Percentiles rank a stretch among this genome's conserved stretches.
phyloP scores from a whole-genome alignment of 2,329 filamentous ascomycete species.

The Plectosphaerella plurivora region DNA sequence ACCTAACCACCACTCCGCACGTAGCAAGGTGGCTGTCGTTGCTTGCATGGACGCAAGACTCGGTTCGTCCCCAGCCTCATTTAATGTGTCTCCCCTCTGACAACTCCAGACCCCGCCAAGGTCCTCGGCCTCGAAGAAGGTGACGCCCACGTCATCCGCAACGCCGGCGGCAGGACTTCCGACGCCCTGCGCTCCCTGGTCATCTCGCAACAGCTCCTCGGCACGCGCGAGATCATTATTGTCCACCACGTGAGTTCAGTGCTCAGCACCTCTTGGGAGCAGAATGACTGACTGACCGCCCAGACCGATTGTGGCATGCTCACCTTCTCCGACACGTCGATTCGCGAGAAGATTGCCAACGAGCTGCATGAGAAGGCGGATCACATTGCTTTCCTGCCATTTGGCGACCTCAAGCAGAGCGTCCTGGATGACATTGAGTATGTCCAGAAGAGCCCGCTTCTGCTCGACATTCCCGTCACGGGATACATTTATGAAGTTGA shows the following conservation, averaged over 20 bases:
- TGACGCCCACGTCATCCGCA: constrained; percentile 63
- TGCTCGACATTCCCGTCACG: constrained; percentile 58
- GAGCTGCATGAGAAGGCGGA: constrained; percentile 52
- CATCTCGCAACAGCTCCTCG: constrained; percentile 63
- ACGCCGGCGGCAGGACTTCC: constrained; percentile 50
- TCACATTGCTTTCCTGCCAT: constrained; percentile 59
- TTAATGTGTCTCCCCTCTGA: too few relatives aligned
- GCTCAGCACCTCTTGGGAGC: not conserved
- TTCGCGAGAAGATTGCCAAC: constrained; percentile 49
- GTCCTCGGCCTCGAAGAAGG: constrained; percentile 61
- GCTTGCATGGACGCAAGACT: constrained; percentile 68
- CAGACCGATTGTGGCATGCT: constrained; percentile 53
- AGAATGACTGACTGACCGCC: not conserved
- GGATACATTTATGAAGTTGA: constrained; percentile 78
- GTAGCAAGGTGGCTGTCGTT: constrained; percentile 25
- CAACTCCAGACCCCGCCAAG: constrained; percentile 41
- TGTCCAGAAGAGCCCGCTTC: constrained; percentile 52
- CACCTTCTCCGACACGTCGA: constrained; percentile 58
- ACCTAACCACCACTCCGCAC: not conserved
- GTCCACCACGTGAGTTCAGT: constrained; percentile 41
- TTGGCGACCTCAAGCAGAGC: constrained; percentile 57
- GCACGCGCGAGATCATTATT: constrained; percentile 59
- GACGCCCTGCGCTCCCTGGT: constrained; percentile 61
- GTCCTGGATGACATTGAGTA: constrained; percentile 63
- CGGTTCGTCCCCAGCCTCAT: constrained; percentile 10